Evolutionary conservation across 495 filamentous ascomycete genomes (phyloP).

Genomic region (Gamarada debralockiae): DNA sequence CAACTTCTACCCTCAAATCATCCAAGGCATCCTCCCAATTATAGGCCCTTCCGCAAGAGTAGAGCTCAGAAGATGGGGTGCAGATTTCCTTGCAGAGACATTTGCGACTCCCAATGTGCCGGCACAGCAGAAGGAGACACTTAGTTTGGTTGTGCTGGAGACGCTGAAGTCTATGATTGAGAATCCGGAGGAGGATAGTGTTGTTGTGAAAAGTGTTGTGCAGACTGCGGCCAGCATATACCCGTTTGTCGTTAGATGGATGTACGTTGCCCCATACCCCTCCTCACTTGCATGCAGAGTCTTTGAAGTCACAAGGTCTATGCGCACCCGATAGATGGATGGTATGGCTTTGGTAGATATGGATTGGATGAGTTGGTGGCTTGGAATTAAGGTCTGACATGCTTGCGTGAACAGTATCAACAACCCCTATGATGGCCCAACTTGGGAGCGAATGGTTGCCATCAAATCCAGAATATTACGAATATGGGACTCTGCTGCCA

Average conservation of each 20-base stretch:
- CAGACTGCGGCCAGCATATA: slow-evolving; percentile 88
- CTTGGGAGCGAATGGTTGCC: slow-evolving; percentile 82
- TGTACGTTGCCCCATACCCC: slow-evolving; percentile 58
- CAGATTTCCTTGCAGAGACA: slow-evolving; percentile 93
- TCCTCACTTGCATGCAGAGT: background rate
- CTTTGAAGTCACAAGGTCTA: background rate
- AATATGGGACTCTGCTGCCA: slow-evolving; percentile 78
- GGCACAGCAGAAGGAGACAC: slow-evolving; percentile 67
- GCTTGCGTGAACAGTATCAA: slow-evolving; percentile 58
- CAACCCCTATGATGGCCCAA: slow-evolving; percentile 69
- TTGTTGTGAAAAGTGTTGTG: slow-evolving; percentile 75
- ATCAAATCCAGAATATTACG: slow-evolving; percentile 87
- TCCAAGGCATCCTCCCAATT: slow-evolving; percentile 85
- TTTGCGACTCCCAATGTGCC: slow-evolving; percentile 82
- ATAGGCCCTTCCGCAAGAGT: slow-evolving; percentile 69
- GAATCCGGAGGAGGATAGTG: slow-evolving; percentile 65
- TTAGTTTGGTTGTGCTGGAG: slow-evolving; percentile 69
- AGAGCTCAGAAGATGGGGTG: slow-evolving; percentile 90
- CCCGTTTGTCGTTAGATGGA: slow-evolving; percentile 84
- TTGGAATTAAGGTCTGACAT: slow-evolving; percentile 18
- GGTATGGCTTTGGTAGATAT: background rate
- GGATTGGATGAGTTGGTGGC: background rate
- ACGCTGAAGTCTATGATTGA: slow-evolving; percentile 71
- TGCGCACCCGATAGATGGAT: background rate
- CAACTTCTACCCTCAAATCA: slow-evolving; percentile 80